Base-by-base conservation (phyloP, 257 asterid genomes). In the Solanum appendiculatum region DNA sequence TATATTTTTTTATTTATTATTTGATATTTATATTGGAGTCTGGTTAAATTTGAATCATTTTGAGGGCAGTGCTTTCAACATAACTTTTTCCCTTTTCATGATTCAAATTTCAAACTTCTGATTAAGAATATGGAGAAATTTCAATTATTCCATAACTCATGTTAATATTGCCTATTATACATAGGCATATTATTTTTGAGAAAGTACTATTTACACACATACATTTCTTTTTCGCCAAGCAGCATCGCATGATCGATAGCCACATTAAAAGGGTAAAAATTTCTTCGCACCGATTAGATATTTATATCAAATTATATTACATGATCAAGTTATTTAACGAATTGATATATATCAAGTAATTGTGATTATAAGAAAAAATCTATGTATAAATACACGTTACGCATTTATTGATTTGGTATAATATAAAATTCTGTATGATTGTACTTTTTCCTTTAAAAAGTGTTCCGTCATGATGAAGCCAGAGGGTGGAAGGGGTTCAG, bases 31-130 rank as follows among this genome's bases (percentile, higher is more conserved):
- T 21, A 58, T 9, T 3, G 29, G 1, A 9, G 29, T 0, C 2
- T 58, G 29, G 23, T 23, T 23, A 1, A 58, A 1, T 58, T 23
- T 58, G 0, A 58, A 58, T 58, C 7, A 58, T 58, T 23, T 58
- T 23, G 0, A 23, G 7, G 68, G 1, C 7, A 23, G 3, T 1
- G 68, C 68, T 23, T 23, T 3, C 31, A 3, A 23, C 27, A 23
- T 3, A 23, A 23, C 13, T 58, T 23, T 58, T 23, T 9, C 0
- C 14, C 23, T 58, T 1, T 23, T 58, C 7, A 3, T 58, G 14
- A 0, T 58, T 58, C 13, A 23, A 58, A 58, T 23, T 8, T 0
- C 0, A 21, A 1, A 58, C 1, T 12, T 58, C 2, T 3, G 5
- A 21, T 58, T 23, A 58, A 58, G 2, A 3, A 58, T 51, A 51